Evolutionary conservation across 2,329 filamentous ascomycete species (phyloP).

Genomic region (Penicillium corylophilum): DNA sequence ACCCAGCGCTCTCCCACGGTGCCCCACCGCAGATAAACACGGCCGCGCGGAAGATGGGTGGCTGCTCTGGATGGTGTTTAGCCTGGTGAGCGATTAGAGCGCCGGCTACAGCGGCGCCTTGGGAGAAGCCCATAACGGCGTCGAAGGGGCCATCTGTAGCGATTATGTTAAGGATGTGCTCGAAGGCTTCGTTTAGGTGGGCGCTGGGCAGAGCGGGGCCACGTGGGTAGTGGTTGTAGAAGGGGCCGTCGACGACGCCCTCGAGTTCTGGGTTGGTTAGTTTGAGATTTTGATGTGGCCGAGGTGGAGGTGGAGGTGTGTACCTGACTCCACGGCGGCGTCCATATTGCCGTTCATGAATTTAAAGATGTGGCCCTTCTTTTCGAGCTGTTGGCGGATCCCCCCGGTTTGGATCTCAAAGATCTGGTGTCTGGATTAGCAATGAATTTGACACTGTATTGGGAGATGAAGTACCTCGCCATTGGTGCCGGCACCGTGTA

Average conservation of each 20-base stretch:
- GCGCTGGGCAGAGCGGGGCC: conserved; percentile 21
- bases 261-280: conserved; percentile 26
- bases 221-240: conserved; percentile 33
- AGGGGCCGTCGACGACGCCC: conserved; percentile 31
- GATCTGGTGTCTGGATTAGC: conserved; percentile 21
- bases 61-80: conserved; percentile 14
- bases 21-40: conserved; percentile 32
- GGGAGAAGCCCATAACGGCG: conserved; percentile 34
- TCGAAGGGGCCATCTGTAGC: conserved; percentile 32
- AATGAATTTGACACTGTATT: not conserved
- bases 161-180: conserved; percentile 24
- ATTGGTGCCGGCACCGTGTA: conserved; percentile 34
- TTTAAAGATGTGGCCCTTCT: conserved; percentile 29
- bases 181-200: conserved; percentile 25
- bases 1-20: conserved; percentile 28
- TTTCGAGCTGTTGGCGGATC: conserved; percentile 26
- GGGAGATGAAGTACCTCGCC: conserved; percentile 25
- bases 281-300: not conserved
- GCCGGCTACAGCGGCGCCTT: conserved; percentile 31
- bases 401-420: conserved; percentile 37
- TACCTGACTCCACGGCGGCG: conserved; percentile 30
- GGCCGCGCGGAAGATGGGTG: conserved; percentile 30
- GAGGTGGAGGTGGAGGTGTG: not conserved
- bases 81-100: conserved; percentile 26
- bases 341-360: conserved; percentile 30